Evolutionary conservation across 2,329 filamentous ascomycete genomes (phyloP).

Genomic region (Dothistroma pini): DNA sequence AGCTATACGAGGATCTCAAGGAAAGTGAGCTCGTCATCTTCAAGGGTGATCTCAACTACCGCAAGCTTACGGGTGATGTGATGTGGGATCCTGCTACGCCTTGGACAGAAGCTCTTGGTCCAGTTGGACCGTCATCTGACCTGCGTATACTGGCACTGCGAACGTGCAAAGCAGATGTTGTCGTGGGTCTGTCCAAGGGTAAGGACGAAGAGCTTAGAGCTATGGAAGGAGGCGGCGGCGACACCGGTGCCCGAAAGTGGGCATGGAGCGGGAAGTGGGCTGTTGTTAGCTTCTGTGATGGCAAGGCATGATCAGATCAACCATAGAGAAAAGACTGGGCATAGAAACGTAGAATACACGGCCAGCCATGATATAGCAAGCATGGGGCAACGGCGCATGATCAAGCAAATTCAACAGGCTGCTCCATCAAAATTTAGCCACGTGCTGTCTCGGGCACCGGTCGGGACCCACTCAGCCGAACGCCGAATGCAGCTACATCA

Average conservation of each 20-base stretch:
- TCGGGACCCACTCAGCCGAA: neutral
- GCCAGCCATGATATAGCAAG: too few species aligned
- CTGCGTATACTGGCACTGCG: constrained; percentile 81
- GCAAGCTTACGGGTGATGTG: constrained; percentile 87
- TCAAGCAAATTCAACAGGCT: neutral
- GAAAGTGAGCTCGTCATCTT: constrained; percentile 85
- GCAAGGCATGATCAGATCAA: constrained; percentile 45
- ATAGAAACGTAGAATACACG: neutral
- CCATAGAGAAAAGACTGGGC: neutral
- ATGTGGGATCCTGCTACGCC: constrained; percentile 84
- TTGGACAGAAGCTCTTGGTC: constrained; percentile 79
- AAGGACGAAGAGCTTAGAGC: constrained; percentile 75
- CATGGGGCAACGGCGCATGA: too few species aligned
- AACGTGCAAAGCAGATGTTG: constrained; percentile 95
- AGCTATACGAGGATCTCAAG: constrained; percentile 73
- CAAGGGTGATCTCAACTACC: constrained; percentile 96
- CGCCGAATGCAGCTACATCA: neutral
- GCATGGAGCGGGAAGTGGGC: constrained; percentile 97
- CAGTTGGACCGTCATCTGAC: constrained; percentile 75
- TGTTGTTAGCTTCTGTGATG: constrained; percentile 77
- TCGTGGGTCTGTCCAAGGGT: constrained; percentile 79
- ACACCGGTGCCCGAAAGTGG: constrained; percentile 73
- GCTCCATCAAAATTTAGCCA: neutral
- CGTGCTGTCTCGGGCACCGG: neutral
- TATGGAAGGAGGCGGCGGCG: constrained; percentile 66